Evolutionary conservation across 768 basidiomycete species (phyloP), one percentile per base, ranked within the genome.

Genomic region (Boletellus ananas): DNA sequence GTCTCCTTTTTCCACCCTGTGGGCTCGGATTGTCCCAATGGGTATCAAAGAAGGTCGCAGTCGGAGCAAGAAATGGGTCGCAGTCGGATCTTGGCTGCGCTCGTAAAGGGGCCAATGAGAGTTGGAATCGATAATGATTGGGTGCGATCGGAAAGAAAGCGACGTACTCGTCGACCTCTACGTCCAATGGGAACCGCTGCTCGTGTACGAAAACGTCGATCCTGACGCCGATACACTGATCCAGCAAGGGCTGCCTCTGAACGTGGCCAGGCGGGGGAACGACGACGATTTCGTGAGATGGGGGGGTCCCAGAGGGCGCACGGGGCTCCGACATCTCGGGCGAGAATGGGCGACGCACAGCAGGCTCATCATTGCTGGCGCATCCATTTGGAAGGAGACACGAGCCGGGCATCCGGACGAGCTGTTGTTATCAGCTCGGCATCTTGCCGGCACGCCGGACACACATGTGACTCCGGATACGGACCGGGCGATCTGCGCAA

Each of bases 61-160:
- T 50, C 87, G 79, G 51, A 92, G 76, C 40, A 92, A 71, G 58
- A 90, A 79, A 68, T 92, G 90, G 21, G 78, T 79, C 21, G 87
- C 78, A 37, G 64, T 70, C 52, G 78, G 74, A 67, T 90, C 88
- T 52, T 74, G 69, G 34, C 87, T 91, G 64, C 25, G 42, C 35
- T 35, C 73, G 72, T 59, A 68, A 18, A 49, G 29, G 37, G 40
- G 6, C 34, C 10, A 47, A 50, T 46, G 51, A 47, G 45, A 18
- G 45, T 41, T 21, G 50, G 43, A 37, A 54, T 50, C 41, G 36
- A 50, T 39, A 46, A 34, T 34, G 40, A 54, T 49, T 34, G 55
- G 18, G 41, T 44, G 41, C 14, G 45, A 34, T 45, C 33, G 41
- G 29, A 48, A 48, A 39, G 47, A 47, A 35, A 46, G 45, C 69